phyloP scores from a whole-genome alignment of 2,329 filamentous ascomycete species.

The Calonectria multiphialidica region DNA sequence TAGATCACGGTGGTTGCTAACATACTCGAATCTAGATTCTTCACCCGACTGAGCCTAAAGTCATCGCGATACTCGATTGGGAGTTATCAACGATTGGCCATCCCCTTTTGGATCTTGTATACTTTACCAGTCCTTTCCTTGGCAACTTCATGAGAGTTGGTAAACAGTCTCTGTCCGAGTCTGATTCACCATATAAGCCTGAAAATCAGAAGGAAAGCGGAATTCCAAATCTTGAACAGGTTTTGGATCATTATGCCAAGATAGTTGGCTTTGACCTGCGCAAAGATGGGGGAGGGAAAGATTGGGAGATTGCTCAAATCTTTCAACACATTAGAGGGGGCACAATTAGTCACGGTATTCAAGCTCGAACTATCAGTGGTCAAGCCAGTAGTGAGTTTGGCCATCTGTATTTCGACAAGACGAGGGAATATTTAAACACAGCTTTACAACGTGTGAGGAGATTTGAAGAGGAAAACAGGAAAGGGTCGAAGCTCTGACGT shows the following conservation, averaged over 20 bases:
- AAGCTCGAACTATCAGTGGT: constrained; percentile 23
- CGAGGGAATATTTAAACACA: constrained; percentile 3
- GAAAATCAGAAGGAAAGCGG: neutral
- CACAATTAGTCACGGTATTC: constrained; percentile 25
- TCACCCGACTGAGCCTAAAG: constrained; percentile 24
- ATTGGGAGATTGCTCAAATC: constrained; percentile 23
- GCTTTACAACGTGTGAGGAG: neutral
- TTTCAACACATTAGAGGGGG: constrained; percentile 20
- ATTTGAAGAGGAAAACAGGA: neutral
- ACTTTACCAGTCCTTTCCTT: constrained; percentile 8
- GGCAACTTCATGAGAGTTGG: neutral
- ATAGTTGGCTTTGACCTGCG: constrained; percentile 22
- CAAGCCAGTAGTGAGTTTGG: constrained; percentile 26
- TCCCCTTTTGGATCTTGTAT: constrained; percentile 20
- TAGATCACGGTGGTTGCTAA: too few relatives aligned
- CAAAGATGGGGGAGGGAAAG: constrained; percentile 16
- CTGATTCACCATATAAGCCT: neutral
- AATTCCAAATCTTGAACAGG: neutral
- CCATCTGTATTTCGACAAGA: constrained; percentile 23
- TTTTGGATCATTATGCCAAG: constrained; percentile 6
- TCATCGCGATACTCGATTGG: constrained; percentile 28
- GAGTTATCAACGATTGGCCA: constrained; percentile 27
- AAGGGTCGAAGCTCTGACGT: neutral
- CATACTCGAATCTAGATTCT: neutral
- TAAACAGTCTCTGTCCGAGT: neutral